phyloP scores from a whole-genome alignment of 768 basidiomycete genomes.

The Psilocybe cubensis region DNA sequence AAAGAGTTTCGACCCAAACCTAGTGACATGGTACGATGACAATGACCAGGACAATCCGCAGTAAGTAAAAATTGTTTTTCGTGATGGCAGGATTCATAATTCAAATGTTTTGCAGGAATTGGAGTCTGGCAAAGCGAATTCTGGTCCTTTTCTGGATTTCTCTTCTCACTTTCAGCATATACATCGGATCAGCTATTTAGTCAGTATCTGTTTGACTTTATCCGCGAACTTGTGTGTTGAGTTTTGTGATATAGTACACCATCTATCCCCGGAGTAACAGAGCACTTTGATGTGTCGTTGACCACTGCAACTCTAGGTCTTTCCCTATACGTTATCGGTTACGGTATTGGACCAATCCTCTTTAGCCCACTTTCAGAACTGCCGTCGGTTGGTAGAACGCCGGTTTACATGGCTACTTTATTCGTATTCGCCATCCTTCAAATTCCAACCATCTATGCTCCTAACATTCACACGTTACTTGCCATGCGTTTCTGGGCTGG shows the following conservation, averaged over 20 bases:
- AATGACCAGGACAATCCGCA: conserved; percentile 6
- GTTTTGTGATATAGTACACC: not conserved
- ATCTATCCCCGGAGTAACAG: conserved; percentile 2
- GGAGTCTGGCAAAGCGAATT: not conserved
- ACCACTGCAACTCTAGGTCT: conserved; percentile 4
- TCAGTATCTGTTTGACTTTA: not conserved
- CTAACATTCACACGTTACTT: conserved; percentile 2
- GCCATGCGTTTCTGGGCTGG: conserved; percentile 7
- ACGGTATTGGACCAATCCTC: conserved; percentile 1
- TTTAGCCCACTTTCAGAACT: conserved; percentile 1
- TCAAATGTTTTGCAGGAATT: not conserved
- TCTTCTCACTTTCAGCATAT: conserved; percentile 3
- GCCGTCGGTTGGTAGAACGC: conserved; percentile 4
- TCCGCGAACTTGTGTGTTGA: not conserved
- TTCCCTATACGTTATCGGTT: conserved; percentile 7
- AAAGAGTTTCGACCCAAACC: not conserved
- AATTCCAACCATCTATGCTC: conserved; percentile 5
- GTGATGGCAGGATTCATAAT: not conserved
- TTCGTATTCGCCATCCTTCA: conserved; percentile 2
- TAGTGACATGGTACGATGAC: conserved; percentile 7
- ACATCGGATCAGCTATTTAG: conserved; percentile 7
- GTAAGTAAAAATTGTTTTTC: not conserved
- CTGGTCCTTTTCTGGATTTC: conserved; percentile 2
- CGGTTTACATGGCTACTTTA: conserved; percentile 3
- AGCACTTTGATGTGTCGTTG: not conserved